Conservation (phyloP, 2,329 filamentous ascomycete species). For the Alternaria sp. region DNA sequence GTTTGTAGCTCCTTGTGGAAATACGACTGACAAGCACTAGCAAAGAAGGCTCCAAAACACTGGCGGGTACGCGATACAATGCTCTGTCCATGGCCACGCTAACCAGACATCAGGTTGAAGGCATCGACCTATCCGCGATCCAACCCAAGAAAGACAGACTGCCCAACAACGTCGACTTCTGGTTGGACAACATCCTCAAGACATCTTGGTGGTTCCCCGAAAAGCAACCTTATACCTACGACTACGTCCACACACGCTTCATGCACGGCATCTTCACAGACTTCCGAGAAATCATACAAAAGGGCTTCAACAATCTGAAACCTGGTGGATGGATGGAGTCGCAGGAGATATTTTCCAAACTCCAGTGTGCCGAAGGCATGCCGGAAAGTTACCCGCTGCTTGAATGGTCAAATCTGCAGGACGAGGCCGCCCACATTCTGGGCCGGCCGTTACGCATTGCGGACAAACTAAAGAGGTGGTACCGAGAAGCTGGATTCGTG, state of each 20-base stretch:
- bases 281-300: slow-evolving; percentile 62
- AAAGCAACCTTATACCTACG: slow-evolving; percentile 49
- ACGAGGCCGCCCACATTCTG: slow-evolving; percentile 55
- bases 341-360: slow-evolving; percentile 51
- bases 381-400: slow-evolving; percentile 54
- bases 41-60: slow-evolving; percentile 38
- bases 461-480: slow-evolving; percentile 60
- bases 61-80: slow-evolving; percentile 34
- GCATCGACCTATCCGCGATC: slow-evolving; percentile 52
- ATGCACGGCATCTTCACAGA: slow-evolving; percentile 64
- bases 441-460: slow-evolving; percentile 59
- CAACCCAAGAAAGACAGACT: slow-evolving; percentile 54
- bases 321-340: slow-evolving; percentile 62
- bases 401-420: slow-evolving; percentile 54
- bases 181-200: slow-evolving; percentile 71
- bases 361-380: slow-evolving; percentile 62
- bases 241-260: slow-evolving; percentile 66
- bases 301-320: slow-evolving; percentile 59
- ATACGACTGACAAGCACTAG: slow-evolving; percentile 33
- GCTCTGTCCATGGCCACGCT: slow-evolving; percentile 7
- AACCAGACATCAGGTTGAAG: slow-evolving; percentile 43
- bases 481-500: slow-evolving; percentile 63
- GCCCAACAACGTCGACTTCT: slow-evolving; percentile 74
- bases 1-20: background rate
- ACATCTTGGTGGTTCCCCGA: slow-evolving; percentile 62